Evolutionary conservation across 179 eudicot species (phyloP), one percentile per base, ranked within the genome.

Genomic region (Drosera spatulata): DNA sequence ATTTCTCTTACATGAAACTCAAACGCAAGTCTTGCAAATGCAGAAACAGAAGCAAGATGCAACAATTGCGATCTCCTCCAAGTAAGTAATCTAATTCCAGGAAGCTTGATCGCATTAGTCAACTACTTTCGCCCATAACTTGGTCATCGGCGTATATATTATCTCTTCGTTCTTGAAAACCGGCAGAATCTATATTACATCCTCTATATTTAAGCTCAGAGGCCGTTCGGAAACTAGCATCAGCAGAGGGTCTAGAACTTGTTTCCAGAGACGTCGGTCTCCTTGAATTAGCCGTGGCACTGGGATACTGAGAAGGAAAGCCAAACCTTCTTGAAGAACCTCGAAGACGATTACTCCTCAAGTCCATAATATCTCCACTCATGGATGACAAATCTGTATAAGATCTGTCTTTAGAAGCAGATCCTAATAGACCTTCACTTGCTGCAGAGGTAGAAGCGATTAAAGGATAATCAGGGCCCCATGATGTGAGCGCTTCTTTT

Each of bases 401-500:
- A 50, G 89, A 64, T 63, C 88, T 69, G 14, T 86, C 88, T 42
- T 69, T 77, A 1, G 79, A 42, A 41, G 78, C 78, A 43, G 95
- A 73, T 61, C 76, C 85, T 68, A 79, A 49, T 6, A 83, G 83
- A 43, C 81, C 80, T 62, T 81, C 94, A 63, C 66, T 79, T 22
- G 75, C 53, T n/a, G 64, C 71, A 1, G 83, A 57, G 2, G 71
- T 62, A 10, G 86, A 69, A 55, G 51, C 33, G 33, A 22, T 73
- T 56, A 93, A 83, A 3, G 94, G 95, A 59, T 93, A 97, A 70
- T 93, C 99, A 0, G 95, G 91, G 9, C 95, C 97, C 99, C 97
- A 89, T 0, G 95, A 81, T 53, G 78, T 86, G 63, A 90, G 84
- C 2, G 83, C 88, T 66, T 86, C 99, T 76, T 86, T 93, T 68